Conservation (phyloP, 305 asterid species). For the Fraxinus albicans region DNA sequence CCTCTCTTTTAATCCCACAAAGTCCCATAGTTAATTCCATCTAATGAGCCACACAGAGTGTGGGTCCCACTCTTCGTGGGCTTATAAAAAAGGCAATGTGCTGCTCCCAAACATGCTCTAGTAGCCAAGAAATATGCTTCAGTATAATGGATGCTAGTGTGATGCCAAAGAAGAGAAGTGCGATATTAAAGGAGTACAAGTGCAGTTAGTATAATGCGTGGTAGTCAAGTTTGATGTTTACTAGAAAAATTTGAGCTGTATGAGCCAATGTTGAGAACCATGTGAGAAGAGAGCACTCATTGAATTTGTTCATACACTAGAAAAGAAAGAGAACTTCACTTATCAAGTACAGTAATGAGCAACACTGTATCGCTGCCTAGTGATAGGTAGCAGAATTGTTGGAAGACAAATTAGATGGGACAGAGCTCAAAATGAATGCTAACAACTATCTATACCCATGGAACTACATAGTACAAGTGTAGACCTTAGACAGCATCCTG, state of each 20-base stretch:
- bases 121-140: not conserved
- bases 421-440: not conserved
- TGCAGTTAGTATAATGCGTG: conserved; percentile 12
- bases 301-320: not conserved
- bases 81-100: not conserved
- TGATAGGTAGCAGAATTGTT: not conserved
- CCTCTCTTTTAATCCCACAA: not conserved
- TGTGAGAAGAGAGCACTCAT: not conserved
- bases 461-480: not conserved
- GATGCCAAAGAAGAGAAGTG: conserved; percentile 5
- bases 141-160: too few species aligned
- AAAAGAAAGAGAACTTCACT: not conserved
- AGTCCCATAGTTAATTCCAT: not conserved
- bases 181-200: not conserved
- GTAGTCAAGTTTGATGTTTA: not conserved
- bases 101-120: not conserved
- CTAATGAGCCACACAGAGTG: not conserved
- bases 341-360: not conserved
- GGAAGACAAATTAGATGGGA: not conserved
- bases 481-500: conserved; percentile 1
- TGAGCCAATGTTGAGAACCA: not conserved
- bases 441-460: not conserved
- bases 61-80: not conserved
- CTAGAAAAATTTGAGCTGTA: not conserved
- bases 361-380: not conserved